phyloP scores from a whole-genome alignment of 441 rosid genomes.

The Metrosideros polymorpha region DNA sequence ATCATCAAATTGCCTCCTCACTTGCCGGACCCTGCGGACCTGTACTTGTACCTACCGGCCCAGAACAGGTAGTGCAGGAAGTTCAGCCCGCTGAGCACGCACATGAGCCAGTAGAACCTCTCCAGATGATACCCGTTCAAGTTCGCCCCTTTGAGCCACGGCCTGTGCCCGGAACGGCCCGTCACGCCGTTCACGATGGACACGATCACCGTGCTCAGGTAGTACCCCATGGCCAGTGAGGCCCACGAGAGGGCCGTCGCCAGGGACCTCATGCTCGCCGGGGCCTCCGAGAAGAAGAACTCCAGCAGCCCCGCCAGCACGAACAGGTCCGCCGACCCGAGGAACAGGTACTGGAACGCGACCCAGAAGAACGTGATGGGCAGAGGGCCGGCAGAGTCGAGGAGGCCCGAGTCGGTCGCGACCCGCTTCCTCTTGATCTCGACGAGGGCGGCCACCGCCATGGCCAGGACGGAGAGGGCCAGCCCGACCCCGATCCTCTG shows the following conservation, averaged over 20 bases:
- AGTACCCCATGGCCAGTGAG: slow-evolving; percentile 82
- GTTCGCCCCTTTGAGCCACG: slow-evolving; percentile 63
- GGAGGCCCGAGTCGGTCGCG: slow-evolving; percentile 33
- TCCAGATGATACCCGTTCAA: slow-evolving; percentile 59
- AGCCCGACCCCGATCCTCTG: slow-evolving; percentile 80
- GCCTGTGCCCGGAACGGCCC: slow-evolving; percentile 19
- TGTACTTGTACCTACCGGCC: slow-evolving; percentile 66
- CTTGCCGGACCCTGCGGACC: slow-evolving; percentile 23
- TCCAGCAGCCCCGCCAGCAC: slow-evolving; percentile 80
- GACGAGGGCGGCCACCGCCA: slow-evolving; percentile 80
- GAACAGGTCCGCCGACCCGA: slow-evolving; percentile 93
- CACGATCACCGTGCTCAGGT: slow-evolving; percentile 67
- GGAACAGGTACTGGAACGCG: slow-evolving; percentile 67
- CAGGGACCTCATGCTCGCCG: slow-evolving; percentile 71
- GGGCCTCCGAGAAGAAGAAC: slow-evolving; percentile 92
- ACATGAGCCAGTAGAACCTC: slow-evolving; percentile 82
- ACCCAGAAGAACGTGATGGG: slow-evolving; percentile 81
- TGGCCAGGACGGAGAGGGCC: slow-evolving; percentile 59
- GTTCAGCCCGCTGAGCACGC: slow-evolving; percentile 60
- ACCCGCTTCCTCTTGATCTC: slow-evolving; percentile 70
- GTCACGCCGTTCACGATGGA: slow-evolving; percentile 54
- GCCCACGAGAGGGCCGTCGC: slow-evolving; percentile 89
- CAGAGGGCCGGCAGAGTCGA: slow-evolving; percentile 28
- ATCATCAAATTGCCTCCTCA: not conserved
- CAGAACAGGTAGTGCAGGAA: slow-evolving; percentile 67